A percentile compares a stretch with the other conserved stretches of the same genome.
Evolutionary conservation across 768 basidiomycete species (phyloP).

Genomic region (Pulveroboletus sp.): DNA sequence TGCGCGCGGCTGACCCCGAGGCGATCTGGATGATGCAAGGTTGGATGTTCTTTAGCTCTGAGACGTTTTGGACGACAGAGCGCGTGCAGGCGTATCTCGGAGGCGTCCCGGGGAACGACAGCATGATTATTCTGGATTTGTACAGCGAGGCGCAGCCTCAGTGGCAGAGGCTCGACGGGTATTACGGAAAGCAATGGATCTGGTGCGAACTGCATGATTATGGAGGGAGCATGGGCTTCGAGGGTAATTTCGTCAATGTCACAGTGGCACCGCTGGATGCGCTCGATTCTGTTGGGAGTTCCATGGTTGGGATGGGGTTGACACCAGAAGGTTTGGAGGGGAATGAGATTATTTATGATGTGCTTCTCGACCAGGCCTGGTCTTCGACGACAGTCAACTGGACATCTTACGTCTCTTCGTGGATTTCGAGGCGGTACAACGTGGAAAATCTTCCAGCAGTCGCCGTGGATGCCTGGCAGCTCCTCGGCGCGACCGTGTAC

Average conservation of each 20-base stretch:
- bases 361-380: constrained; percentile 43
- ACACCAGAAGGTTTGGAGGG: constrained; percentile 42
- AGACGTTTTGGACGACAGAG: constrained; percentile 39
- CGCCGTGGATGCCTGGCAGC: constrained; percentile 33
- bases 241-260: constrained; percentile 37
- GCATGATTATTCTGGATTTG: constrained; percentile 41
- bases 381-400: constrained; percentile 33
- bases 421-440: constrained; percentile 37
- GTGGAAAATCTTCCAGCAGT: constrained; percentile 25
- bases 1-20: constrained; percentile 38
- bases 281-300: constrained; percentile 26
- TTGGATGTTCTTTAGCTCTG: constrained; percentile 39
- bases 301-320: constrained; percentile 39
- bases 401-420: constrained; percentile 31
- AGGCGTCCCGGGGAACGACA: constrained; percentile 35
- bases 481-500: constrained; percentile 37
- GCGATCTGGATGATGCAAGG: constrained; percentile 44
- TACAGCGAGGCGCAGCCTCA: constrained; percentile 40
- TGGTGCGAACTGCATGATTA: constrained; percentile 42
- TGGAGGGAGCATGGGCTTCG: constrained; percentile 38
- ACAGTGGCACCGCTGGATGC: constrained; percentile 33
- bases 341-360: constrained; percentile 41
- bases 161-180: constrained; percentile 39
- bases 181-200: constrained; percentile 41
- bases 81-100: constrained; percentile 39